These are phyloP conservation scores for Dryadomyces quercus-mongolicae DNA, from an alignment of 2,329 filamentous ascomycete genomes.

Conservation along the genomic window DNA sequence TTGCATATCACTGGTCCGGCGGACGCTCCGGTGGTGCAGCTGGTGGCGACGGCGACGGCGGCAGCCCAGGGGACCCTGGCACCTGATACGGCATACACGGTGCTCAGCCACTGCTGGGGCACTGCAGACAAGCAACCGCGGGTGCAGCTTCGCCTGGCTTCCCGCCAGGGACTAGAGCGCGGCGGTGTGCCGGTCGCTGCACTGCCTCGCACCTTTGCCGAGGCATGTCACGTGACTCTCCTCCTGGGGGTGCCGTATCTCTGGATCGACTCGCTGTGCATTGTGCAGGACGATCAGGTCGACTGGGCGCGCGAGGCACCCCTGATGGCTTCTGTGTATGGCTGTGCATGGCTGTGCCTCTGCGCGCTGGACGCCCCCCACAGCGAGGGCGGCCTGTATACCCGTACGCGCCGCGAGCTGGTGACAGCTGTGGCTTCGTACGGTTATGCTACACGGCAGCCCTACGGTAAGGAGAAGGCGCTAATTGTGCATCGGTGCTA, in stretches of 20 bases:
- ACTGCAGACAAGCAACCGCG: background rate
- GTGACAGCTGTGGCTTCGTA: background rate
- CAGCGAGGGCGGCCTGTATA: background rate
- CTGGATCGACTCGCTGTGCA: slow-evolving; percentile 3
- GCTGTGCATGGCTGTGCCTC: background rate
- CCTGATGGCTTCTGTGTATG: background rate
- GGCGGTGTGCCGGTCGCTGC: background rate
- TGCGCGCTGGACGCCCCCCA: background rate
- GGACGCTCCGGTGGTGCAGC: background rate
- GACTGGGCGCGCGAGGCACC: background rate
- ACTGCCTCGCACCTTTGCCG: background rate
- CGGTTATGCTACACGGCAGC: background rate
- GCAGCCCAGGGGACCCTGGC: background rate
- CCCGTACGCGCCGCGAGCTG: background rate
- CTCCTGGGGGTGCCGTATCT: background rate
- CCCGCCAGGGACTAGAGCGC: background rate
- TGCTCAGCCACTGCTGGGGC: slow-evolving; percentile 2
- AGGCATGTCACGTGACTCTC: background rate
- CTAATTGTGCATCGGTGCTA: background rate
- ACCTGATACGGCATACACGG: background rate
- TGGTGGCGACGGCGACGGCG: no score
- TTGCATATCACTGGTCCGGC: background rate
- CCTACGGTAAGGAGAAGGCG: background rate
- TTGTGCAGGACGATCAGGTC: background rate
- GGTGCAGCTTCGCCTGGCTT: background rate